Percentiles rank a stretch among this genome's conserved stretches.
phyloP scores from a whole-genome alignment of 2,329 filamentous ascomycete species.

The Calonectria henricotiae region DNA sequence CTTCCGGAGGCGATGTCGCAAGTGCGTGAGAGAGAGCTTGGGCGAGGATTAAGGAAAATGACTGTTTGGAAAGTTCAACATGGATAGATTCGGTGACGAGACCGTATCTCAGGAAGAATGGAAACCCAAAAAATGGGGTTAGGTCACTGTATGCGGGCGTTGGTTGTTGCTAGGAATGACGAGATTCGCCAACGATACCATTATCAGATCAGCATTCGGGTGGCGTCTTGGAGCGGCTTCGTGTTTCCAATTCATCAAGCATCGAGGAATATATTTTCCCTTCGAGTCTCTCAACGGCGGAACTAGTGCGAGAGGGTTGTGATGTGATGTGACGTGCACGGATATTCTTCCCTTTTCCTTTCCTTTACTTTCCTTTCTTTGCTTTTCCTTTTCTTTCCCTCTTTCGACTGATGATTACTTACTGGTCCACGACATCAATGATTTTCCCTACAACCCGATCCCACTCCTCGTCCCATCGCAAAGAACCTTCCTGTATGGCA shows the following conservation, averaged over 20 bases:
- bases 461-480: constrained; percentile 96
- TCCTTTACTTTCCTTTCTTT: constrained; percentile 6
- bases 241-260: constrained; percentile 42
- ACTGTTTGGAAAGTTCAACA: not conserved
- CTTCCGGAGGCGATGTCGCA: constrained; percentile 84
- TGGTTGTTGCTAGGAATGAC: constrained; percentile 33
- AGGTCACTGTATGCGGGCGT: constrained; percentile 37
- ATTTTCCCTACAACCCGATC: constrained; percentile 84
- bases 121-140: constrained; percentile 17
- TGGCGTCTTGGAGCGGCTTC: constrained; percentile 45
- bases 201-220: constrained; percentile 41
- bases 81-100: constrained; percentile 21
- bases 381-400: not conserved
- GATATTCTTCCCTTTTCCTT: not conserved
- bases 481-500: constrained; percentile 80
- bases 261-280: constrained; percentile 25
- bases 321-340: constrained; percentile 4
- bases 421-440: constrained; percentile 66
- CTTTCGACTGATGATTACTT: constrained; percentile 28
- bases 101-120: not conserved
- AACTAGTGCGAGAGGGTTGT: not conserved
- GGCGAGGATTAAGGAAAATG: constrained; percentile 73
- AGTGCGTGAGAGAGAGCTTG: constrained; percentile 85
- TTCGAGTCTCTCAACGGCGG: constrained; percentile 19
- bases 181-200: constrained; percentile 32